Conservation (phyloP, 192 early-diverging fungal genomes). For the Thamnidium elegans region DNA sequence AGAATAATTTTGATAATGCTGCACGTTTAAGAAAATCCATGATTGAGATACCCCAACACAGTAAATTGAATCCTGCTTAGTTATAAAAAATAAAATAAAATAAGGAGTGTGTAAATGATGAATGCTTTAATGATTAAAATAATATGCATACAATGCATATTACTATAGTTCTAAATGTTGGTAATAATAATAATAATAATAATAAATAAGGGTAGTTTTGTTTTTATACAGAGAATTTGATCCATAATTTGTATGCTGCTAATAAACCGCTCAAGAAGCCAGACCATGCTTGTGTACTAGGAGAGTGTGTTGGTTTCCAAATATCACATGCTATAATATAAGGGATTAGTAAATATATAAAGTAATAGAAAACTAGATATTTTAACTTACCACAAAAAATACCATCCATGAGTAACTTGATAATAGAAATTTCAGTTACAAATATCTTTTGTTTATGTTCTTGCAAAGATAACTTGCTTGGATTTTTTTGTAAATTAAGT, state of each 20-base stretch:
- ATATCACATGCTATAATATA: constrained; percentile 51
- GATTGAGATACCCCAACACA: too few relatives aligned
- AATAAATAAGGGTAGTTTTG: too few relatives aligned
- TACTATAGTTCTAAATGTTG: too few relatives aligned
- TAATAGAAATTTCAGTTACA: constrained; percentile 46
- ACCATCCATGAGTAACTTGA: constrained; percentile 68
- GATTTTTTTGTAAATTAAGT: constrained; percentile 22
- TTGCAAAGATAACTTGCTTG: constrained; percentile 11
- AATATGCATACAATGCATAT: neutral
- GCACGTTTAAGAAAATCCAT: too few relatives aligned
- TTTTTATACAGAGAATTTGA: constrained; percentile 25
- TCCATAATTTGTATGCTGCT: constrained; percentile 49
- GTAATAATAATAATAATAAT: too few relatives aligned
- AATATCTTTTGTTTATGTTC: constrained; percentile 25
- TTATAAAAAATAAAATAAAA: too few relatives aligned
- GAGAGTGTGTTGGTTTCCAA: constrained; percentile 45
- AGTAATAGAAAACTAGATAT: neutral
- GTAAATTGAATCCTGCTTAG: too few relatives aligned
- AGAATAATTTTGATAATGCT: neutral
- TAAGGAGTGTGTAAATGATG: neutral
- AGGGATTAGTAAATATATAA: constrained; percentile 14
- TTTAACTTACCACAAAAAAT: constrained; percentile 68
- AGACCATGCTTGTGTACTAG: constrained; percentile 49
- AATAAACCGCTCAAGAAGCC: constrained; percentile 49
- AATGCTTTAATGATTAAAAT: neutral